Base-by-base conservation (phyloP, 352 stramenopile species). In the Globisporangium barbulae region DNA sequence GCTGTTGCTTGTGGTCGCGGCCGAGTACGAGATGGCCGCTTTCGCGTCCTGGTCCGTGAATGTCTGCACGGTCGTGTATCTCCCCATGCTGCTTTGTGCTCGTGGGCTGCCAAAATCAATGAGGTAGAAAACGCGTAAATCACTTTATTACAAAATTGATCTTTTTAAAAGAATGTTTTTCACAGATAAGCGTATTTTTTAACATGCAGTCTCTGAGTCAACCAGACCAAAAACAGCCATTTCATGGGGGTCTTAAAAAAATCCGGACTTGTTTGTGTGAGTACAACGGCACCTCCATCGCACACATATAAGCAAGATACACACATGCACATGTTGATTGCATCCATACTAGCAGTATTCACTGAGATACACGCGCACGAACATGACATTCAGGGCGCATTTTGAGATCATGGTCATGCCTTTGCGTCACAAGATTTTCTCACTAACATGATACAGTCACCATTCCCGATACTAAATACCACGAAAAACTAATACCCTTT, bases 1-100 rank as follows among this genome's bases (percentile, higher is more conserved):
- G n/a, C 15, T 33, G 50, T 4, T 42, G 50, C 50, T 57, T n/a
- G 62, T 49, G 13, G 65, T 74, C 13, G 67, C 72, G 25, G 61
- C 39, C 25, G 70, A 67, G 69, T 92, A 91, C 9, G 81, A 73
- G 62, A 92, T 79, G 10, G 85, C 76, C 44, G 79, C 83, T 41
- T 90, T 85, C 48, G 79, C 77, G 65, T 92, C 85, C 68, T 91
- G 78, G 64, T 93, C 83, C 58, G 80, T 90, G 71, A 89, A 93
- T n/a, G 83, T 94, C 69, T 94, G 85, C 69, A 89, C 78, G 3
- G 78, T 87, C 75, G 85, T 94, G 66, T 91, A 94, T 61, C 83
- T 71, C 17, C 82, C 85, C 83, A 94, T 85, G 12, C 3, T 71
- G 25, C 25, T 28, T 28, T 28, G 25, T 28, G 25, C 25, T 28